Evolutionary conservation across 2,329 filamentous ascomycete species (phyloP), one percentile per base, ranked within the genome.

Genomic region (Diaporthe sp.): DNA sequence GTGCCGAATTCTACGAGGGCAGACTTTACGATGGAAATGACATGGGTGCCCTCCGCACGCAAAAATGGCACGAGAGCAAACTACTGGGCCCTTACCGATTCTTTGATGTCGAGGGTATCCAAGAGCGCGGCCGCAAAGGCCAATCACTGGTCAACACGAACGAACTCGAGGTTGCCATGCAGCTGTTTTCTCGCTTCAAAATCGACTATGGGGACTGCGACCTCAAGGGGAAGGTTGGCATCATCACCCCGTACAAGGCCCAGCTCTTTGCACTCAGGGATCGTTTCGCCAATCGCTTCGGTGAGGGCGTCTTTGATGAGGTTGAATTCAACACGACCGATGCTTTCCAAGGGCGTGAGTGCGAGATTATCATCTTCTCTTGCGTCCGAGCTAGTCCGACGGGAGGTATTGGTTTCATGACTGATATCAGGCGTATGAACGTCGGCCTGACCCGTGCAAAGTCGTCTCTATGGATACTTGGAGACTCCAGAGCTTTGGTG

Each of bases 321-420:
- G 94, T 99, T 78, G 97, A 99, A 79, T 99, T 99, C 90, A 99
- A 99, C 84, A 99, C 97, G 0, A 99, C 97, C 0, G 97, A 99
- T 85, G 97, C 97, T 25, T 99, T 98, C 84, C 97, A 99, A 84
- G 97, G 97, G 77, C 92, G 97, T 79, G 97, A 99, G 85, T 97
- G 95, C 81, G 97, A 99, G 82, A 93, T 99, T 78, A 98, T 99
- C 84, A 98, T 99, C 78, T 99, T 99, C 87, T 98, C 97, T 55
- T 99, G 97, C 84, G 97, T 99, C 77, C 93, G 97, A 86, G 96
- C 97, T 31, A 96, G 94, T 42, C 91, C 94, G n/a, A 94, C 93
- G 10, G 94, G 94, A n/a, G 95, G 96, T 81, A 98, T 99, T 81
- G 97, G 97, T 89, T 99, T 99, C 91, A 93, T 99, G 90, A 94